Evolutionary conservation across 1,139 yeast genomes (phyloP), one percentile per base, ranked within the genome.

Genomic region (Taphrina communis): DNA sequence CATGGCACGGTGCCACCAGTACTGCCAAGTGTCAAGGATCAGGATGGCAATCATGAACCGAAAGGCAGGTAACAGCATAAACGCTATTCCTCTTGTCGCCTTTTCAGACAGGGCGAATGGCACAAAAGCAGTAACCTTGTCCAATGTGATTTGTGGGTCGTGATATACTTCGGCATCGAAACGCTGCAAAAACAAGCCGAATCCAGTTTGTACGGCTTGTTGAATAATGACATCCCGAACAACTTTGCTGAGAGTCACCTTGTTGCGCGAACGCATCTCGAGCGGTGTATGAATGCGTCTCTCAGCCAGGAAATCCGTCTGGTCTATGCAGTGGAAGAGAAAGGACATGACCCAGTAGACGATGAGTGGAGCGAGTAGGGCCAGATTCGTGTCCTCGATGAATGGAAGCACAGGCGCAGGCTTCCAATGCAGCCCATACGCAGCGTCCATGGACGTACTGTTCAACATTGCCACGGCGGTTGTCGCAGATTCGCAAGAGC

Each of bases 11-110:
- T 94, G 99, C 72, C 92, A 82, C 83, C 87, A 86, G 79, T 90
- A 92, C 80, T 94, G 99, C 99, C 99, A 94, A 6, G 96, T 83
- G 78, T 94, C 99, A 75, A 94, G 85, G 72, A 94, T 81, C 66
- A 86, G 77, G 75, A 91, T 88, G 1, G 96, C 97, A 52, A 83
- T 66, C 12, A 80, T 65, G 51, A 92, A 78, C 73, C 87, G 87
- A 12, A 85, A 50, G 0, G 80, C 66, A 0, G 97, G 86, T 86
- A 91, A 75, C 84, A 88, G 79, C 82, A 82, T 77, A 19, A 76
- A 65, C 19, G 63, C 68, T 21, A 65, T 51, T 12, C 59, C 68
- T 42, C 58, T 31, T 6, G 63, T 53, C 52, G 63, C 63, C 52
- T 57, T 58, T 17, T 57, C 68, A 76, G 12, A 72, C 70, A 31